Evolutionary conservation across 768 basidiomycete species (phyloP), one percentile per base, ranked within the genome.

Genomic region (Omphalotus guepiniiformis): DNA sequence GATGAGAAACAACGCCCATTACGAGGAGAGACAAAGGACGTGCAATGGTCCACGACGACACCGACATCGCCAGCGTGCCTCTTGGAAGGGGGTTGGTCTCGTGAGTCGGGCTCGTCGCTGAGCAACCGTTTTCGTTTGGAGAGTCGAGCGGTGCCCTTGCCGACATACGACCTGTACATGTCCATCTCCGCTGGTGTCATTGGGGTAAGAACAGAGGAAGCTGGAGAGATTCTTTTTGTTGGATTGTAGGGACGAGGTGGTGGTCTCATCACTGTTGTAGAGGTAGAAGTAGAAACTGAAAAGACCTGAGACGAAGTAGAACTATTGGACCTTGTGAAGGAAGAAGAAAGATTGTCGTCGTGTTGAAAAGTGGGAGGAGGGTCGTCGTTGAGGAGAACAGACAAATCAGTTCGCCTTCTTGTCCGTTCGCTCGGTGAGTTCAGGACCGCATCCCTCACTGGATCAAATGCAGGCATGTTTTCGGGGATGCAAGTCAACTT

Each of bases 361-460:
- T 37, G 72, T 71, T 28, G 80, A 78, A 32, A 76, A 61, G 35
- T 69, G 64, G 34, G 67, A 51, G 46, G 59, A 55, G 60, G 55
- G 53, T 76, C 76, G 51, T 76, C 73, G 68, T 89, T 88, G 64
- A 89, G 80, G 21, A 90, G 74, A 35, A 83, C 79, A 32, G 87
- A 76, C n/a, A 90, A 75, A 66, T 84, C 82, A 23, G 87, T 90
- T 7, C n/a, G n/a, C n/a, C n/a, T n/a, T n/a, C n/a, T n/a, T n/a
- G n/a, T 54, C 73, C 72, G 32, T 75, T 72, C 57, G 80, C 64
- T n/a, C 25, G 87, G 87, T 35, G 85, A 86, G 66, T 87, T 87
- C 57, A 86, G 78, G 58, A 88, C 85, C 52, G 88, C 88, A 75
- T 90, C 88, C 63, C 88, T 79, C 52, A 91, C 87, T 58, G 88